Base-by-base conservation (phyloP, 257 asterid species). In the Solanum virginianum region DNA sequence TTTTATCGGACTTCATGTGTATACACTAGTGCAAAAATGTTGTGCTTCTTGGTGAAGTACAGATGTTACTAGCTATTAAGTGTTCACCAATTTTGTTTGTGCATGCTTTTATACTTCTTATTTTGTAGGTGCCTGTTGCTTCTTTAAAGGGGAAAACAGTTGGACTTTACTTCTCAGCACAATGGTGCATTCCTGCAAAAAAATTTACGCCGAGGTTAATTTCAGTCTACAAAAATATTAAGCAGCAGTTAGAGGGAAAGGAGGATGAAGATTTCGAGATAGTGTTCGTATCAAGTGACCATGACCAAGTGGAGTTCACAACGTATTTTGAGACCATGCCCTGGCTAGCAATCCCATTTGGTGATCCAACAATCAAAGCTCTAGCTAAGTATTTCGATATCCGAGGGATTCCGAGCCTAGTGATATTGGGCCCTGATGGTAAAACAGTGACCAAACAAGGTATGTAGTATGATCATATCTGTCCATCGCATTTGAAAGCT, bases 91-190 rank as follows among this genome's bases (percentile, higher is more conserved):
- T 18, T 18, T 5, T 29, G 12, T 20, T 32, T 72, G 68, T 47
- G 87, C 45, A 8, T 62, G 41, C 80, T 13, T 43, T 55, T 41
- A 4, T 66, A 16, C 10, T 4, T 36, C 41, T 18, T 74, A 81
- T 70, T 55, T 72, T 74, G 49, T 87, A 94, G 98, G 94, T 88
- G 4, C 86, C 94, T 0, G 88, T 90, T 41, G 8, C 86, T 49
- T 88, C 94, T 63, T 88, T 94, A 15, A 59, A 20, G 10, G 94
- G 96, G 36, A 92, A 92, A 87, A 94, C 95, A 1, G 83, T 92
- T 36, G 98, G 96, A 8, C 94, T 94, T 49, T 92, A 86, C 71
- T 94, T 92, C 91, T 92, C 96, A 8, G 96, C 96, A 1, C 81
- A 89, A 24, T 92, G 95, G 98, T 92, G 96, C 86, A 82, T 79